Conservation (phyloP, 2,329 filamentous ascomycete species). For the Talaromyces albobiverticillius region DNA sequence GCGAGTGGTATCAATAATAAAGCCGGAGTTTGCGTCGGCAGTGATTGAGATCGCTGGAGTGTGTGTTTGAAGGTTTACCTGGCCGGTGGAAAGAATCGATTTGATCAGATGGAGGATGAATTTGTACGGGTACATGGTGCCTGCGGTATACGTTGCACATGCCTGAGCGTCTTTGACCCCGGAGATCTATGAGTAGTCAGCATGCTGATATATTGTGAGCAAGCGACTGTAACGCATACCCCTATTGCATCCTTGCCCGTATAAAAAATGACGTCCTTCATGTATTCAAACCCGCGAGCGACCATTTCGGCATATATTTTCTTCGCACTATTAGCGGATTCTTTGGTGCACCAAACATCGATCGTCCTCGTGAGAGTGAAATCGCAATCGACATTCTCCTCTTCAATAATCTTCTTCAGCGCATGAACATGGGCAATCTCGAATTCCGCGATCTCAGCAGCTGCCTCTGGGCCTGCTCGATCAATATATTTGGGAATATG, state of each 20-base stretch:
- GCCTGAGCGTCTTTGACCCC: constrained; percentile 37
- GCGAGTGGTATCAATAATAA: constrained; percentile 65
- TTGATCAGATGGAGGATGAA: constrained; percentile 71
- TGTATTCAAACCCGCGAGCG: constrained; percentile 22
- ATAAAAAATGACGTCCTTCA: constrained; percentile 26
- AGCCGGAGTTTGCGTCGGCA: constrained; percentile 35
- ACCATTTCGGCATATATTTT: constrained; percentile 27
- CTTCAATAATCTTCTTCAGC: constrained; percentile 38
- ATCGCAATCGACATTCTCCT: constrained; percentile 44
- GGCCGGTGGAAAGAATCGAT: constrained; percentile 44
- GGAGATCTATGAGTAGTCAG: no score
- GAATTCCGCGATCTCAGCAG: constrained; percentile 37
- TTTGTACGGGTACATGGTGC: constrained; percentile 65
- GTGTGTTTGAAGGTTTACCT: constrained; percentile 48
- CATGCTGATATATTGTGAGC: no score
- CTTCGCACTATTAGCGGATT: constrained; percentile 30
- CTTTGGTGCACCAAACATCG: constrained; percentile 36
- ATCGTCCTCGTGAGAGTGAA: constrained; percentile 37
- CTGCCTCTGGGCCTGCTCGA: constrained; percentile 34
- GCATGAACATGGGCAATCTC: constrained; percentile 39
- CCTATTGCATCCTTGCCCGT: constrained; percentile 24
- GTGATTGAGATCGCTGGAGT: constrained; percentile 43
- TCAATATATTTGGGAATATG: constrained; percentile 30
- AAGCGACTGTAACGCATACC: neutral
- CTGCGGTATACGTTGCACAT: constrained; percentile 32